These are phyloP conservation scores for Cercophora sp. DNA, from an alignment of 495 filamentous ascomycete species.

Conservation along the genomic window DNA sequence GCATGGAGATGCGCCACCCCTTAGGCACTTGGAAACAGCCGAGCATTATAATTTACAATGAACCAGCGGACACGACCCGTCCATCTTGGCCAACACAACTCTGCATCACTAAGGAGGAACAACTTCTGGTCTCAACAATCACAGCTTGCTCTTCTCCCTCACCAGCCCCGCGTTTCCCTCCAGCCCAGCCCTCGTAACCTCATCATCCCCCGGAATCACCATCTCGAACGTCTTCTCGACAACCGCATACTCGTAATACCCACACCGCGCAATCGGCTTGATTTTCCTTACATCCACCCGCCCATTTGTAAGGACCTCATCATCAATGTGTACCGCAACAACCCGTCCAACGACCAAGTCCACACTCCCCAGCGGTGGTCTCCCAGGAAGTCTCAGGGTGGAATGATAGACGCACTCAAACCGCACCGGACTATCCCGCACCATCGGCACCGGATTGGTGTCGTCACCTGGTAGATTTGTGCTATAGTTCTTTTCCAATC, in stretches of 20 bases:
- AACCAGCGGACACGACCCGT: too few species aligned
- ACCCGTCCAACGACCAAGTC: slow-evolving; percentile 57
- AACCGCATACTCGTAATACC: slow-evolving; percentile 55
- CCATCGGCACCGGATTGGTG: slow-evolving; percentile 43
- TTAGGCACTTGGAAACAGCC: too few species aligned
- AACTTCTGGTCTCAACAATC: too few species aligned
- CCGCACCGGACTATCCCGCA: slow-evolving; percentile 48
- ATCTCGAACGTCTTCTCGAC: slow-evolving; percentile 51
- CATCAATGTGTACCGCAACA: slow-evolving; percentile 51
- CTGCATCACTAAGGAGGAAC: too few species aligned
- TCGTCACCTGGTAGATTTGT: slow-evolving; percentile 14
- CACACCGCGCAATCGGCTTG: slow-evolving; percentile 55
- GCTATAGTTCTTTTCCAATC: slow-evolving; percentile 43
- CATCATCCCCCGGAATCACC: slow-evolving; percentile 34
- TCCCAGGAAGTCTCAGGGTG: slow-evolving; percentile 49
- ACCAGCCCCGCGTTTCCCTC: slow-evolving; percentile 14
- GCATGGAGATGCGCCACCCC: too few species aligned
- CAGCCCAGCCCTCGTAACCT: slow-evolving; percentile 14
- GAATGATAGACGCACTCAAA: slow-evolving; percentile 55
- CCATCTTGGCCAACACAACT: too few species aligned
- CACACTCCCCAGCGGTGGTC: slow-evolving; percentile 49
- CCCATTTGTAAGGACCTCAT: slow-evolving; percentile 46
- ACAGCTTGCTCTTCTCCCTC: slow-evolving; percentile 5
- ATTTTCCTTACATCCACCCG: slow-evolving; percentile 52
- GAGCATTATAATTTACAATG: too few species aligned